phyloP scores from a whole-genome alignment of 1,284 basidiomycete genomes.

The Coniferiporia weirii region DNA sequence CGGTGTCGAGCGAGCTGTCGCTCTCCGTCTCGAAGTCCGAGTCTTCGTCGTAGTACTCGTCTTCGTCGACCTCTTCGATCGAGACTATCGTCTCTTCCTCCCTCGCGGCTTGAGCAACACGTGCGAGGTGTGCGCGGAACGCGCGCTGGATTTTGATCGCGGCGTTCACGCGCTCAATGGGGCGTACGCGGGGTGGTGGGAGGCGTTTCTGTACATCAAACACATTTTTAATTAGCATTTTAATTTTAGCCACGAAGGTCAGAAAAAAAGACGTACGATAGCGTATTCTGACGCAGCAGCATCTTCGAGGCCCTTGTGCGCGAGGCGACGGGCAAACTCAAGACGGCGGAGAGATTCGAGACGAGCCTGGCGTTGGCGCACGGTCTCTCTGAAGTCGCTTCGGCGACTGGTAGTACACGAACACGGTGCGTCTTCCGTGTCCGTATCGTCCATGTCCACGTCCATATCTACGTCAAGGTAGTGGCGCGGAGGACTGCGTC shows the following conservation, averaged over 20 bases:
- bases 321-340: slow-evolving; percentile 13
- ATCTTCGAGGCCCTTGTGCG: slow-evolving; percentile 13
- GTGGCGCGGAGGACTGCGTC: no score
- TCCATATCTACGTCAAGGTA: no score
- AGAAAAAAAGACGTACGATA: slow-evolving; percentile 2
- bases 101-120: no score
- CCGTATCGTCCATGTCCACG: no score
- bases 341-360: slow-evolving; percentile 16
- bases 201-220: slow-evolving; percentile 11
- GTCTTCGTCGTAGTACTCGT: slow-evolving; percentile 1
- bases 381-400: slow-evolving; percentile 11
- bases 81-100: background rate
- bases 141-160: slow-evolving; percentile 17
- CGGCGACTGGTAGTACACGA: background rate
- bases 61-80: background rate
- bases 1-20: background rate
- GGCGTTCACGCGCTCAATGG: slow-evolving; percentile 13
- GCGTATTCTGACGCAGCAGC: slow-evolving; percentile 8
- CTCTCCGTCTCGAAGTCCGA: background rate
- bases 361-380: slow-evolving; percentile 16
- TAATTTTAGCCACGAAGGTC: background rate
- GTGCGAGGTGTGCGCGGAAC: slow-evolving; percentile 7
- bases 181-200: slow-evolving; percentile 1
- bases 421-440: no score
- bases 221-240: background rate